Evolutionary conservation across 2,329 filamentous ascomycete species (phyloP).

Genomic region (Aspergillus quadricinctus): DNA sequence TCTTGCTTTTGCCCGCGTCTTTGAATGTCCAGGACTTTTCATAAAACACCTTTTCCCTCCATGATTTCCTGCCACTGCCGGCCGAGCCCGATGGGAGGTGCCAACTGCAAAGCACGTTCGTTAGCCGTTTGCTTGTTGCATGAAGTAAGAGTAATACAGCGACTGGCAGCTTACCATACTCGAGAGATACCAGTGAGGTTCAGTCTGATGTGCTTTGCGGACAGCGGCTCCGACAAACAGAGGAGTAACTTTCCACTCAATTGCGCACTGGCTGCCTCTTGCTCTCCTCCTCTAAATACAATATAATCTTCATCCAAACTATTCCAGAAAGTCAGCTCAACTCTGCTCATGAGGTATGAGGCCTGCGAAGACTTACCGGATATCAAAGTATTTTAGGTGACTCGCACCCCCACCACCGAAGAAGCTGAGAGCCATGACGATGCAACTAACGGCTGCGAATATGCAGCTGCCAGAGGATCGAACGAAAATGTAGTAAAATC

Average conservation of each 20-base stretch:
- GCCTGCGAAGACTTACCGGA: constrained; percentile 34
- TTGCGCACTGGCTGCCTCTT: constrained; percentile 71
- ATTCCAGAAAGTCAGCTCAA: constrained; percentile 15
- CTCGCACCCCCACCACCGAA: constrained; percentile 40
- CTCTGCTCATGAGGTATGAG: constrained; percentile 8
- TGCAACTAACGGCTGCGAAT: constrained; percentile 17
- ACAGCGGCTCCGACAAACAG: constrained; percentile 64
- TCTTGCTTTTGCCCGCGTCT: constrained; percentile 45
- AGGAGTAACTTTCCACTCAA: constrained; percentile 70
- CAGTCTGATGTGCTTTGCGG: constrained; percentile 68
- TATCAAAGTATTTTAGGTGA: constrained; percentile 48
- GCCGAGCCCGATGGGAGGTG: constrained; percentile 35
- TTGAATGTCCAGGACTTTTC: constrained; percentile 70
- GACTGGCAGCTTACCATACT: constrained; percentile 54
- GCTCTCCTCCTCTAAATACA: constrained; percentile 69
- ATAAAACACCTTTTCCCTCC: constrained; percentile 52
- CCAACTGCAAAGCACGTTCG: constrained; percentile 22
- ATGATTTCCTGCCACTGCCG: constrained; percentile 33
- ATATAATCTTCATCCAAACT: constrained; percentile 76
- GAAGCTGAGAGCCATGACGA: constrained; percentile 44
- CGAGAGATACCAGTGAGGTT: constrained; percentile 67
- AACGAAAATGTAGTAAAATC: constrained; percentile 2
- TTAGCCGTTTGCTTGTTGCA: not conserved
- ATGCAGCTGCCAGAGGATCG: constrained; percentile 13
- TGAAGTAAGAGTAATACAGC: not conserved